Base-by-base conservation (phyloP, 2,329 filamentous ascomycete species). In the Fusarium sororula region DNA sequence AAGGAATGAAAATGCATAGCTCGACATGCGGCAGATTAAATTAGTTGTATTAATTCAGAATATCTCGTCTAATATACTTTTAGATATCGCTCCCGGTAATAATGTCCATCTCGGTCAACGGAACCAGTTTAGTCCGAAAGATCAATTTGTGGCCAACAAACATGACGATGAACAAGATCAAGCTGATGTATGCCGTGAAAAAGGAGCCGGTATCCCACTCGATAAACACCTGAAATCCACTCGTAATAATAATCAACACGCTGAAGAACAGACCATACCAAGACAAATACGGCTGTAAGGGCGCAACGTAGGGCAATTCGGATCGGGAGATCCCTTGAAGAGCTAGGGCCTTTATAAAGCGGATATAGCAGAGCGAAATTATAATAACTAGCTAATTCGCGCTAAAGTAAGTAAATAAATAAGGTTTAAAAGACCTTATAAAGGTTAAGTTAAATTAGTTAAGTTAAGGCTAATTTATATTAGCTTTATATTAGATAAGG, bases 201-300 rank as follows among this genome's bases (percentile, higher is more conserved):
- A 76, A 76, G 30, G 42, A 63, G 35, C 65, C 55, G 3, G 50
- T 69, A 28, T 74, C 50, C 74, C 74, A 76, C 24, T 67, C 51
- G 8, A 75, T 51, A 24, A 76, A 76, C 10, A 76, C 51, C 17
- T 73, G 58, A 10, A 76, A 76, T 4, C 74, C 74, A 14, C 73
- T 76, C 12, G 74, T 76, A 6, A 76, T 18, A 1, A 68, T 76
- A 15, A 76, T 73, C 22, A 75, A 32, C 3, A 56, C 30, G 22
- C 70, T 72, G 20, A 76, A 55, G 9, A 76, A 51, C 12, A 76
- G 15, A 8, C 69, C 73, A 22, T 70, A 70, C 72, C 72, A 75
- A 14, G 69, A 88, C 18, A 89, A 89, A 78, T 91, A 94, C 0
- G 93, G 89, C 79, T 91, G 89, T 11, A 87, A 77, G 0, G 82